A percentile compares a stretch with the other conserved stretches of the same genome.
Conservation (phyloP, 2,329 filamentous ascomycete genomes). For the Aspergillus novofumigatus region DNA sequence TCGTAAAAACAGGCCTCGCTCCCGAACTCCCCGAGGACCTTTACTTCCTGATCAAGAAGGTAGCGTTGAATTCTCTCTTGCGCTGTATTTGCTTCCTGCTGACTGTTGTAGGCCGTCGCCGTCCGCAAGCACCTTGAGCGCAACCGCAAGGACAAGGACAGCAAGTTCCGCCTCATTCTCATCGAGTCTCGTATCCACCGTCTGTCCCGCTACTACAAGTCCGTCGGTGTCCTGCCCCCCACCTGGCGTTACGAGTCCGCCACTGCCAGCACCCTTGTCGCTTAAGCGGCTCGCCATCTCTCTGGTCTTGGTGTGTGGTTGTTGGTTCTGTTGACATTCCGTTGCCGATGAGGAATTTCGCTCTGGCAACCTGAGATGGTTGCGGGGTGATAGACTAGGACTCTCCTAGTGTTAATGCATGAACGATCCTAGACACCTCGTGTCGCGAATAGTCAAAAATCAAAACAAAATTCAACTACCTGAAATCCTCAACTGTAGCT, state of each 20-base stretch:
- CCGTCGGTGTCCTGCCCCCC: slow-evolving; percentile 74
- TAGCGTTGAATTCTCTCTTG: too few species aligned
- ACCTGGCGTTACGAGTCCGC: slow-evolving; percentile 99
- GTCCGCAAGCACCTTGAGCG: slow-evolving; percentile 99
- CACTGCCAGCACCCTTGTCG: slow-evolving; percentile 89
- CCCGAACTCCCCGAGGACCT: slow-evolving; percentile 99
- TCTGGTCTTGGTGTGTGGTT: slow-evolving; percentile 1
- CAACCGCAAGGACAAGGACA: slow-evolving; percentile 99
- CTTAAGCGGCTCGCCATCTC: slow-evolving; percentile 53
- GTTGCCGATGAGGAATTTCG: background rate
- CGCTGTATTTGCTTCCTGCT: too few species aligned
- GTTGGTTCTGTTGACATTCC: slow-evolving; percentile 1
- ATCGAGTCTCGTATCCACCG: slow-evolving; percentile 99
- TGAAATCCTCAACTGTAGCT: background rate
- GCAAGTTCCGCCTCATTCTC: slow-evolving; percentile 99
- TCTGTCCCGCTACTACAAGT: slow-evolving; percentile 99
- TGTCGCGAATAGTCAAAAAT: background rate
- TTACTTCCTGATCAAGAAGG: slow-evolving; percentile 99
- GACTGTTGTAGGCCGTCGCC: slow-evolving; percentile 68
- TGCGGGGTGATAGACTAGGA: background rate
- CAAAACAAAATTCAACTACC: background rate
- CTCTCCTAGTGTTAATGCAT: background rate
- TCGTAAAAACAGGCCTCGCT: slow-evolving; percentile 76
- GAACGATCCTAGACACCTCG: background rate
- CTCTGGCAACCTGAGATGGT: background rate